Evolutionary conservation across 768 basidiomycete genomes (phyloP).

Genomic region (Leccinum boreale): DNA sequence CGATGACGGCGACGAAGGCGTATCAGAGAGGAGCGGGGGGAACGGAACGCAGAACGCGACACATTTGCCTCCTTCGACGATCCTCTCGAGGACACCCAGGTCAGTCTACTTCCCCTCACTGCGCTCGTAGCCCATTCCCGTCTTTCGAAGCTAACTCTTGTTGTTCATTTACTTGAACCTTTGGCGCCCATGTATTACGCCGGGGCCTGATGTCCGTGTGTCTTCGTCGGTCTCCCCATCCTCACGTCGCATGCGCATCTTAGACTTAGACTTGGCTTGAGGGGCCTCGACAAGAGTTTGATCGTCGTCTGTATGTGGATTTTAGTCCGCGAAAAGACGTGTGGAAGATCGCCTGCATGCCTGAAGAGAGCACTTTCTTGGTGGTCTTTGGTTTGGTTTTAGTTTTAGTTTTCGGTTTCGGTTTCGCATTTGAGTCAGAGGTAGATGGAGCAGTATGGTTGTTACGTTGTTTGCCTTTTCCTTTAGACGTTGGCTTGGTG

Average conservation of each 20-base stretch:
- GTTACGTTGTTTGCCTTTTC: constrained; percentile 2
- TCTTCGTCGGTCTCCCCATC: too few relatives aligned
- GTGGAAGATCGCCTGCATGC: constrained; percentile 1
- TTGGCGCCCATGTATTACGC: too few relatives aligned
- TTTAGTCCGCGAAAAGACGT: neutral
- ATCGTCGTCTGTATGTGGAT: constrained; percentile 25
- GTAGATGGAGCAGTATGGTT: neutral
- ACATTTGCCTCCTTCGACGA: too few relatives aligned
- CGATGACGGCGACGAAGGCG: too few relatives aligned
- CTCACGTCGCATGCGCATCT: too few relatives aligned
- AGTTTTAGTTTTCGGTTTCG: neutral
- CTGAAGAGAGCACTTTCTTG: constrained; percentile 12
- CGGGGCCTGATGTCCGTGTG: too few relatives aligned
- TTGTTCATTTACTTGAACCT: neutral
- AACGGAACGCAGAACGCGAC: too few relatives aligned
- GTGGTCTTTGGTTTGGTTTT: neutral
- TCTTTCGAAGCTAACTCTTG: too few relatives aligned
- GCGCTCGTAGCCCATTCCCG: too few relatives aligned
- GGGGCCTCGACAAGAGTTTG: constrained; percentile 24
- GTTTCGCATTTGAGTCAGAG: constrained; percentile 2
- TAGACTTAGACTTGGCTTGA: neutral
- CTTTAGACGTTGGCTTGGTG: constrained; percentile 7
- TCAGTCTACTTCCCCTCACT: too few relatives aligned
- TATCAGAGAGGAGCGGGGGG: too few relatives aligned
- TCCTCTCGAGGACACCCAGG: too few relatives aligned